These are phyloP conservation scores for Diaporthe eres DNA, from an alignment of 2,329 filamentous ascomycete species.

Conservation along the genomic window DNA sequence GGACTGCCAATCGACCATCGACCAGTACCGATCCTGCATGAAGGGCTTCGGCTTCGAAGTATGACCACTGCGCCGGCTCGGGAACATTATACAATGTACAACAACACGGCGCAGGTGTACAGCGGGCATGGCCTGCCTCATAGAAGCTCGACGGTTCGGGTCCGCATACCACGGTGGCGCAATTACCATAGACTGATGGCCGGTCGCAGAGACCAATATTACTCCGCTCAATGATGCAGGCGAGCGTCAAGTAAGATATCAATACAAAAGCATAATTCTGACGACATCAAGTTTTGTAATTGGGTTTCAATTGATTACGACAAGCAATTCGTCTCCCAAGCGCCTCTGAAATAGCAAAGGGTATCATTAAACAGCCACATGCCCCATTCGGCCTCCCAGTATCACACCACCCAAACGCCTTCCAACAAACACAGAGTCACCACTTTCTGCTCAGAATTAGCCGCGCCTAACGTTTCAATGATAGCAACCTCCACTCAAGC, in stretches of 20 bases:
- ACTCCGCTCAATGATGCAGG: constrained; percentile 28
- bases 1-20: constrained; percentile 86
- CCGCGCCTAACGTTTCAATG: neutral
- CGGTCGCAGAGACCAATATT: constrained; percentile 13
- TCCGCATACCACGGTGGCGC: neutral
- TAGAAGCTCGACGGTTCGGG: neutral
- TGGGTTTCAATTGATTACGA: neutral
- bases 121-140: neutral
- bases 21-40: constrained; percentile 94
- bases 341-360: constrained; percentile 32
- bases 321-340: neutral
- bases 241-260: neutral
- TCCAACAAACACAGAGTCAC: neutral
- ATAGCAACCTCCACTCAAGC: constrained; percentile 20
- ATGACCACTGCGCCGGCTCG: constrained; percentile 48
- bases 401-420: neutral
- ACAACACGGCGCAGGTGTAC: neutral
- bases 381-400: neutral
- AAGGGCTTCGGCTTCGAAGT: constrained; percentile 89
- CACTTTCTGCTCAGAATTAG: neutral
- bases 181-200: constrained; percentile 22
- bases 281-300: neutral
- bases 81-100: constrained; percentile 38
- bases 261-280: neutral
- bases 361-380: constrained; percentile 33